These are phyloP conservation scores for Blastobotrys elegans DNA, from an alignment of 1,139 yeast genomes.

Conservation along the genomic window DNA sequence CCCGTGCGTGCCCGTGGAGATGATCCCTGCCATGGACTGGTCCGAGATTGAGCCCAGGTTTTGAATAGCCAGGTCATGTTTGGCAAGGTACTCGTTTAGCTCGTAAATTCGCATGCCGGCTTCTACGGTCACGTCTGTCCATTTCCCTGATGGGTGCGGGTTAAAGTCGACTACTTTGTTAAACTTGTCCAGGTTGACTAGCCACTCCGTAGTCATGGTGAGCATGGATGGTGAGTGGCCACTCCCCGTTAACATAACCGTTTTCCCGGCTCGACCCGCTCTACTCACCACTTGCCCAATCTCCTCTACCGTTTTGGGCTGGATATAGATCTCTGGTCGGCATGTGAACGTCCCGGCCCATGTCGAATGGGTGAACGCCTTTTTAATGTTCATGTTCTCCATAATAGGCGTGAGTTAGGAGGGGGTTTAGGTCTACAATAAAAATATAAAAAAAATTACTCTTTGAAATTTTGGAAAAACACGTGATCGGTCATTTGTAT, in stretches of 20 bases:
- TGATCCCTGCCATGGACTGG: constrained; percentile 89
- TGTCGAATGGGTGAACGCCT: constrained; percentile 46
- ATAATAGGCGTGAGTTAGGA: too few species aligned
- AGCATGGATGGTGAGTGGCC: constrained; percentile 94
- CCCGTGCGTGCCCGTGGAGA: constrained; percentile 96
- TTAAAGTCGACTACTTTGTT: constrained; percentile 43
- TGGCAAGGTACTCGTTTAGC: constrained; percentile 61
- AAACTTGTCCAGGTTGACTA: constrained; percentile 78
- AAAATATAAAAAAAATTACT: too few species aligned
- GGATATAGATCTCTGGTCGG: constrained; percentile 70
- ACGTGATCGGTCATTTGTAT: too few species aligned
- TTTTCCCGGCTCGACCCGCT: constrained; percentile 57
- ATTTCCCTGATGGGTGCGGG: constrained; percentile 48
- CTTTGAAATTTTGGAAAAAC: too few species aligned
- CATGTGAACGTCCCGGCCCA: constrained; percentile 92
- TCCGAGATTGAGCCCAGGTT: constrained; percentile 92
- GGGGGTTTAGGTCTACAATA: too few species aligned
- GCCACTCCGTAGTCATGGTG: constrained; percentile 86
- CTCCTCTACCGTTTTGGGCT: constrained; percentile 64
- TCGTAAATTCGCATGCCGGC: constrained; percentile 86
- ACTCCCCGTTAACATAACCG: constrained; percentile 83
- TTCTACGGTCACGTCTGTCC: constrained; percentile 86
- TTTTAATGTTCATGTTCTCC: constrained; percentile 6
- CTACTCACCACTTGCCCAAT: constrained; percentile 56
- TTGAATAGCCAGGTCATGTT: constrained; percentile 72